Evolutionary conservation across 139 green algal genomes (phyloP).

Genomic region (Tetraselmis striata): DNA sequence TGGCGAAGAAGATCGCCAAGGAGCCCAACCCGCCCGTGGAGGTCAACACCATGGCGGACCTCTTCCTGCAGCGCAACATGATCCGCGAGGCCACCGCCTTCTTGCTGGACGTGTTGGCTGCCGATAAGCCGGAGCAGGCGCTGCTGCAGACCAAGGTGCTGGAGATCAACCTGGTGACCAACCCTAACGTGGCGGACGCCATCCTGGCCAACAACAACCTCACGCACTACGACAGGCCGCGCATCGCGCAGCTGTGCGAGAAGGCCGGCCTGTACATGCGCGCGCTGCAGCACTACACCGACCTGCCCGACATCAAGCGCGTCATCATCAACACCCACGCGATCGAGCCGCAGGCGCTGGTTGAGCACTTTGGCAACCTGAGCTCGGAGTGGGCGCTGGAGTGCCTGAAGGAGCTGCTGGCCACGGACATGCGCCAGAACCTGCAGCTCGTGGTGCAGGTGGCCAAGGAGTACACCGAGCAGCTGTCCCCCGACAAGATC

Average conservation of each 20-base stretch:
- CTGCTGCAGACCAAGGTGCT: constrained; percentile 91
- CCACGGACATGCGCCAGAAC: constrained; percentile 46
- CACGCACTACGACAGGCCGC: constrained; percentile 93
- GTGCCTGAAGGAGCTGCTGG: constrained; percentile 61
- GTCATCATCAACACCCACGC: constrained; percentile 95
- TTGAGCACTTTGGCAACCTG: constrained; percentile 96
- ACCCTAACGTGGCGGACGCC: constrained; percentile 94
- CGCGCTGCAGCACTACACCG: constrained; percentile 98
- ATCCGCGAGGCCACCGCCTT: constrained; percentile 93
- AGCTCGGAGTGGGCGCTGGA: constrained; percentile 91
- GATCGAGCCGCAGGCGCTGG: constrained; percentile 85
- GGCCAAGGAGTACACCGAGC: constrained; percentile 97
- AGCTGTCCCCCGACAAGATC: constrained; percentile 70
- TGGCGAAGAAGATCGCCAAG: constrained; percentile 91
- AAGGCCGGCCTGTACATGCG: constrained; percentile 98
- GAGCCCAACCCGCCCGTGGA: constrained; percentile 72
- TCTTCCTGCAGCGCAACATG: constrained; percentile 81
- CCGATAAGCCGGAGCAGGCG: constrained; percentile 82
- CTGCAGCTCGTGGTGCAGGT: constrained; percentile 86
- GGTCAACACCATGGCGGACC: constrained; percentile 89
- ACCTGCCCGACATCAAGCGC: constrained; percentile 95
- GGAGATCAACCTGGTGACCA: constrained; percentile 99
- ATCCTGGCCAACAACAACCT: constrained; percentile 92
- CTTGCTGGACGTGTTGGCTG: constrained; percentile 91
- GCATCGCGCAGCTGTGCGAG: constrained; percentile 93